Evolutionary conservation across 495 filamentous ascomycete species (phyloP).

Genomic region (Tetracladium setigerum): DNA sequence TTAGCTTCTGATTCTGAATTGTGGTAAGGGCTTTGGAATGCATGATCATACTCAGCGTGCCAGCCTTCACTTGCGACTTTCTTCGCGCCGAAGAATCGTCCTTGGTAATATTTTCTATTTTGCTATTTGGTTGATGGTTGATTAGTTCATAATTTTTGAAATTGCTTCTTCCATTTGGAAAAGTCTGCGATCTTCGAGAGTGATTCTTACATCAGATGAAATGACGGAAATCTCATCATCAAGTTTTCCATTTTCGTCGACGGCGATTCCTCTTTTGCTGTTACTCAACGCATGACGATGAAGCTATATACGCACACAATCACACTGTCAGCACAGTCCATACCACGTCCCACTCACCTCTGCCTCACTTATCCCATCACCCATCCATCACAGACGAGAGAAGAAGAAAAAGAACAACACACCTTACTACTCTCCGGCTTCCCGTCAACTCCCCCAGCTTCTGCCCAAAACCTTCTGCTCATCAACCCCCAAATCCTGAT

Average conservation of each 20-base stretch:
- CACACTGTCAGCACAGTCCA: no score
- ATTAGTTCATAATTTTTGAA: no score
- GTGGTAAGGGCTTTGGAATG: slow-evolving; percentile 48
- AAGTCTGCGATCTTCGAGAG: no score
- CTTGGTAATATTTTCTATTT: slow-evolving; percentile 5
- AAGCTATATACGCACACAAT: neutral
- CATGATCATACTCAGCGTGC: slow-evolving; percentile 42
- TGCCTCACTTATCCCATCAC: no score
- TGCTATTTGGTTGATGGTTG: neutral
- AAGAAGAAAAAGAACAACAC: neutral
- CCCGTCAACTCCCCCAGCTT: slow-evolving; percentile 54
- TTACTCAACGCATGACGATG: no score
- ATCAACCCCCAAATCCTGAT: slow-evolving; percentile 43
- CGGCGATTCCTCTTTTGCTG: neutral
- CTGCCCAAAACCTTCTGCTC: slow-evolving; percentile 56
- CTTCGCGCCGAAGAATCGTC: slow-evolving; percentile 3
- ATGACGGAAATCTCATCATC: slow-evolving; percentile 31
- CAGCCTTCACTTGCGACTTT: slow-evolving; percentile 36
- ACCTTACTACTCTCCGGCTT: slow-evolving; percentile 43
- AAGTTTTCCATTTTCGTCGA: slow-evolving; percentile 17
- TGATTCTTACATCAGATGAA: slow-evolving; percentile 18
- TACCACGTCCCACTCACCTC: no score
- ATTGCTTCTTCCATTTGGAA: no score
- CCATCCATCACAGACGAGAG: no score
- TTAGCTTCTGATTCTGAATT: slow-evolving; percentile 57